These are phyloP conservation scores for Phytophthora tubulina DNA, from an alignment of 352 stramenopile genomes.

Conservation along the genomic window DNA sequence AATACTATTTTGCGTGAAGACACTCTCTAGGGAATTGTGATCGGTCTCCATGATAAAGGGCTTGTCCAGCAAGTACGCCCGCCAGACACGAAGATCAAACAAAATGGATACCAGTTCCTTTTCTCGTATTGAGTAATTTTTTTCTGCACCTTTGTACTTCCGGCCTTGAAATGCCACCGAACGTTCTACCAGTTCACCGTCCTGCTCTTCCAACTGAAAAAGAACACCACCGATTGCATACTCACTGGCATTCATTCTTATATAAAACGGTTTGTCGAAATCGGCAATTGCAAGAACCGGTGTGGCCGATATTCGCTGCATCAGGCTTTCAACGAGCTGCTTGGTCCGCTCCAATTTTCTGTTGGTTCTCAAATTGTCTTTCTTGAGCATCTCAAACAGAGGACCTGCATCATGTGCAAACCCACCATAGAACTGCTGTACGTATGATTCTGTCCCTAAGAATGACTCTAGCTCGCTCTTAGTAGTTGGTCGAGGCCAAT, in stretches of 20 bases:
- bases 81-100: constrained; percentile 11
- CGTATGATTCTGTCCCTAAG: constrained; percentile 14
- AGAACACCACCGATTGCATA: constrained; percentile 28
- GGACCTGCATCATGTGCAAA: constrained; percentile 23
- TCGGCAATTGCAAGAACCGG: constrained; percentile 9
- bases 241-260: constrained; percentile 28
- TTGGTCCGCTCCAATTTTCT: neutral
- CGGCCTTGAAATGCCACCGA: constrained; percentile 23
- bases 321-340: neutral
- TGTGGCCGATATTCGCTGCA: constrained; percentile 13
- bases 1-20: constrained; percentile 18
- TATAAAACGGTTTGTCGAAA: no score
- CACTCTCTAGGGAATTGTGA: constrained; percentile 16
- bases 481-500: constrained; percentile 24
- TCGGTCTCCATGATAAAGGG: constrained; percentile 21
- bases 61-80: constrained; percentile 22
- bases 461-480: constrained; percentile 25
- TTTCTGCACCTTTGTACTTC: constrained; percentile 12
- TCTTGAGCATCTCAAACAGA: constrained; percentile 24
- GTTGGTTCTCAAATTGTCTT: neutral
- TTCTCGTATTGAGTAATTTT: constrained; percentile 21
- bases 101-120: constrained; percentile 18
- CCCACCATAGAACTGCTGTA: constrained; percentile 17
- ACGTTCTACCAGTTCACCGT: neutral
- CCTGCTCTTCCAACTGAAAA: constrained; percentile 14